Evolutionary conservation across 78 protist genomes (phyloP).

Genomic region (Dictyostelium capitatum): DNA sequence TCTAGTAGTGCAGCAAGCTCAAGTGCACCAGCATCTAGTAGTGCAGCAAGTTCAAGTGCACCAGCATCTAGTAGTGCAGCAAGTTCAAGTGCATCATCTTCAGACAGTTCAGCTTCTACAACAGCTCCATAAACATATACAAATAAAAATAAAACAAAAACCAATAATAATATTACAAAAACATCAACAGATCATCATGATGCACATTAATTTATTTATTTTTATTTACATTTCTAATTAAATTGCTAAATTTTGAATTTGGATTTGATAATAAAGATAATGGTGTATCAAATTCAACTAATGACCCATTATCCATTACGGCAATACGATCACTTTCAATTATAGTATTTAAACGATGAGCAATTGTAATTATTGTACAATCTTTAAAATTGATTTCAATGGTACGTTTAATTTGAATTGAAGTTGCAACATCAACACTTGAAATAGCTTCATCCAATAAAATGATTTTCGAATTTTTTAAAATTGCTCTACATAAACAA

Average conservation of each 20-base stretch:
- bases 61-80: background rate
- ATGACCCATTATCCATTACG: conserved; percentile 77
- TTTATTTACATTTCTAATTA: background rate
- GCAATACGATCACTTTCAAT: conserved; percentile 87
- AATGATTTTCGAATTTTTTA: conserved; percentile 84
- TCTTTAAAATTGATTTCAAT: conserved; percentile 65
- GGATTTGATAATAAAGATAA: conserved; percentile 1
- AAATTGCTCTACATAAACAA: conserved; percentile 96
- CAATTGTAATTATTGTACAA: conserved; percentile 94
- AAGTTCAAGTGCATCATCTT: background rate
- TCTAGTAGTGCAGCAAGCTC: too few relatives aligned
- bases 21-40: too few relatives aligned
- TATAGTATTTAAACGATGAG: conserved; percentile 92
- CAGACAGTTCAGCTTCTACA: too few relatives aligned
- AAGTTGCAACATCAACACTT: conserved; percentile 89
- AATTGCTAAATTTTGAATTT: conserved; percentile 22
- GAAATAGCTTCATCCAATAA: conserved; percentile 98
- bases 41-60: background rate
- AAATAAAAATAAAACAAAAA: too few relatives aligned
- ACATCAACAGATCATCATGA: too few relatives aligned
- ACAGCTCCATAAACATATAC: too few relatives aligned
- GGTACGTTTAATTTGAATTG: conserved; percentile 75
- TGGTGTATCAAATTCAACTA: conserved; percentile 82
- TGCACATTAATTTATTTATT: background rate
- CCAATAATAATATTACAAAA: too few relatives aligned